phyloP scores from a whole-genome alignment of 208 protist genomes.

The Trypanosoma melophagium region DNA sequence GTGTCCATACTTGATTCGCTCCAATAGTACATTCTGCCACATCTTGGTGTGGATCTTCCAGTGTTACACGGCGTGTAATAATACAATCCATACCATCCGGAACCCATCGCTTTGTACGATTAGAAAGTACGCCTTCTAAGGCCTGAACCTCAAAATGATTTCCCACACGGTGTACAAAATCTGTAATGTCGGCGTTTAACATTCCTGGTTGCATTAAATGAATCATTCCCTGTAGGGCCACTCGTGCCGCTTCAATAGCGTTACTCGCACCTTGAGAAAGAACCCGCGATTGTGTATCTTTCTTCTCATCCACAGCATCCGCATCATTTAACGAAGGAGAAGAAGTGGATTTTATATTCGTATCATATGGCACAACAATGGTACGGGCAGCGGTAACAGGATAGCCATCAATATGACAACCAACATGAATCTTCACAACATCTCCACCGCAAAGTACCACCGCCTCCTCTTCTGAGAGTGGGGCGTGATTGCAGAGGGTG shows the following conservation, averaged over 20 bases:
- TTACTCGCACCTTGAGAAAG: slow-evolving; percentile 67
- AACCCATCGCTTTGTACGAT: slow-evolving; percentile 96
- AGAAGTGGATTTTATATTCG: background rate
- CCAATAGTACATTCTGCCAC: slow-evolving; percentile 83
- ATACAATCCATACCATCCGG: slow-evolving; percentile 97
- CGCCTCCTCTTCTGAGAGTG: slow-evolving; percentile 79
- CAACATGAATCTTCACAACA: slow-evolving; percentile 97
- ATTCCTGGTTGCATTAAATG: slow-evolving; percentile 71
- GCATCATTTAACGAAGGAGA: background rate
- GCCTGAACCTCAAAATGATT: slow-evolving; percentile 88
- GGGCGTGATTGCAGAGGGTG: slow-evolving; percentile 95
- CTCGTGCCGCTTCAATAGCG: slow-evolving; percentile 93
- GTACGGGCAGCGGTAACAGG: slow-evolving; percentile 94
- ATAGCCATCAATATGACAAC: slow-evolving; percentile 98
- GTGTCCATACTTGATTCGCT: slow-evolving; percentile 80
- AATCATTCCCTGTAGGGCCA: slow-evolving; percentile 88
- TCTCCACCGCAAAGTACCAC: slow-evolving; percentile 82
- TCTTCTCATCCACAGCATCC: slow-evolving; percentile 7
- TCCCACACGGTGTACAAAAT: slow-evolving; percentile 91
- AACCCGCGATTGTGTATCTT: background rate
- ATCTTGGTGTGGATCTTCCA: slow-evolving; percentile 84
- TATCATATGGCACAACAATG: slow-evolving; percentile 63
- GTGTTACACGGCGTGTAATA: slow-evolving; percentile 81
- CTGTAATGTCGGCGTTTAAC: slow-evolving; percentile 91
- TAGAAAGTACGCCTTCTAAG: slow-evolving; percentile 96